Evolutionary conservation across 2,329 filamentous ascomycete species (phyloP), one percentile per base, ranked within the genome.

Genomic region (Colletotrichum falcatum): DNA sequence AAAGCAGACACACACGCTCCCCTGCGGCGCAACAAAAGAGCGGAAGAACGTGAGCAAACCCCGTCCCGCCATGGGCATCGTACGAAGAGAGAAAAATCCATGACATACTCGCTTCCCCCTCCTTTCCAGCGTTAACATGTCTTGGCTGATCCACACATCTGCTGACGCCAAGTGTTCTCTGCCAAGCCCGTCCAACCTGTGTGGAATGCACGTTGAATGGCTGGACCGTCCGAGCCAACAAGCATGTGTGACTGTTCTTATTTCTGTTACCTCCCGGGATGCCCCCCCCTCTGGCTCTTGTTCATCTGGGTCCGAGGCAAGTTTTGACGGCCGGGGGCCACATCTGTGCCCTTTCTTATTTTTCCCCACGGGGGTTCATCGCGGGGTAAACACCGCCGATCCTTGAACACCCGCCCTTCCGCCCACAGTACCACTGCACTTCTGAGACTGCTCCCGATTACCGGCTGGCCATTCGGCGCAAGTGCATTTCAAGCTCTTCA

Each of bases 101-200:
- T 59, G 33, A 14, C 39, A 1, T 56, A 35, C 23, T 28, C 35
- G 5, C n/a, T 18, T 5, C 16, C 51, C 56, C 35, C 16, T 35
- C 49, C 53, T 54, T 61, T 39, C 37, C 53, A 46, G 46, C 23
- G 54, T 51, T n/a, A 26, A 46, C 46, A 30, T 39, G 58, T 67
- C 67, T 70, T 70, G 67, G 67, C 67, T 70, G 51, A 67, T 70
- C 67, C 67, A 70, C 67, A 67, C 64, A 67, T 70, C 64, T 70
- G 67, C 67, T 70, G 67, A 70, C 64, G 67, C 67, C 67, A 67
- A 70, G 67, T 66, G 28, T 65, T 58, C 49, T 48, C 67, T 67
- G 53, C 51, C 67, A 58, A 61, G 60, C 28, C 51, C 51, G 35
- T 42, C 58, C 64, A 67, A 67, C 39, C 39, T 67, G 37, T 44